phyloP scores from a whole-genome alignment of 1,284 basidiomycete species.

The Ustilago loliicola region DNA sequence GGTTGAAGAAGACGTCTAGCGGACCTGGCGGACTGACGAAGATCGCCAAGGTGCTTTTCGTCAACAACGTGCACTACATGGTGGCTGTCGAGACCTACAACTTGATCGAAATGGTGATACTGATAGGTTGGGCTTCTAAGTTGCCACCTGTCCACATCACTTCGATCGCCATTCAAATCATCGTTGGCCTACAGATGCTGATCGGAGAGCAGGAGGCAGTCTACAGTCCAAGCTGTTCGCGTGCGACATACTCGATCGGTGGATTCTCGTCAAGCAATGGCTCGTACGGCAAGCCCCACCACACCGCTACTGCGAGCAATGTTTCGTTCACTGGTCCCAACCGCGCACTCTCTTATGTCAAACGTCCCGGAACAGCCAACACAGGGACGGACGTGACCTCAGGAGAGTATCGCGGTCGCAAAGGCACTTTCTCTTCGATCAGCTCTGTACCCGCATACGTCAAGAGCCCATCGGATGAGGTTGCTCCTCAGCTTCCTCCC shows the following conservation, averaged over 20 bases:
- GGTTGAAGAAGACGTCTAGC: slow-evolving; percentile 31
- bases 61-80: slow-evolving; percentile 58
- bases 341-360: slow-evolving; percentile 28
- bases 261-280: slow-evolving; percentile 10
- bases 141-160: slow-evolving; percentile 37
- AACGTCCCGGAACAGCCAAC: slow-evolving; percentile 34
- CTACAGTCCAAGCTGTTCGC: slow-evolving; percentile 36
- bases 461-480: slow-evolving; percentile 12
- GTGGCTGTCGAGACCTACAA: slow-evolving; percentile 38
- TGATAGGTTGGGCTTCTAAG: slow-evolving; percentile 30
- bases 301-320: slow-evolving; percentile 6
- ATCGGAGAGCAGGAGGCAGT: slow-evolving; percentile 53
- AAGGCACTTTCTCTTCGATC: slow-evolving; percentile 30
- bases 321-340: slow-evolving; percentile 3
- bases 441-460: slow-evolving; percentile 26
- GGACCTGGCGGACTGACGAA: slow-evolving; percentile 39
- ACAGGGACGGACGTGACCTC: slow-evolving; percentile 9
- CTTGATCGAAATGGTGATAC: slow-evolving; percentile 33
- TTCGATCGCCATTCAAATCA: slow-evolving; percentile 42
- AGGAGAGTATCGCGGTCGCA: slow-evolving; percentile 3
- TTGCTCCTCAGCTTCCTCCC: slow-evolving; percentile 11
- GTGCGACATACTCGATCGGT: slow-evolving; percentile 11
- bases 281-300: slow-evolving; percentile 19
- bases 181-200: slow-evolving; percentile 43
- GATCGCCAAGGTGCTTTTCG: slow-evolving; percentile 42